Base-by-base conservation (phyloP, 202 grass and related monocot species). In the Panicum hallii region DNA sequence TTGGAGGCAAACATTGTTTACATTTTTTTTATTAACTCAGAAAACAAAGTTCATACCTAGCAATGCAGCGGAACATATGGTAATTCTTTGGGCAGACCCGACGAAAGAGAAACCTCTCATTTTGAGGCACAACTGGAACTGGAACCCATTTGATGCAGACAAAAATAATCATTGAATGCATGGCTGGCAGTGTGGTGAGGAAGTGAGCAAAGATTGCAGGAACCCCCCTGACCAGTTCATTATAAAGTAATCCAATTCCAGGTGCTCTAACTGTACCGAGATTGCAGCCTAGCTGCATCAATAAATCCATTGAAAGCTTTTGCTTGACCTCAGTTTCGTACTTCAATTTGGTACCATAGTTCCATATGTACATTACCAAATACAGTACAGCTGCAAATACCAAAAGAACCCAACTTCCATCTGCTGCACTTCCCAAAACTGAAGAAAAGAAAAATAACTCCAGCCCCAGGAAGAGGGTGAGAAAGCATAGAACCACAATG, bases 161-260 rank as follows among this genome's bases (percentile, higher is more conserved):
- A 90, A 99, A 99, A 84, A 99, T 99, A 47, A 99, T 74, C 93
- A 96, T 96, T 14, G 97, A 99, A 83, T 99, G 93, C 78, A 96
- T 96, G 58, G 97, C 93, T 54, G 93, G 97, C 75, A 99, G 80
- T 78, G 93, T 99, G 42, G 88, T 89, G 48, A 99, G 86, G 77
- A 99, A 99, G n/a, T 96, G 97, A 68, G 93, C 93, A 82, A 99
- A 99, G 67, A 96, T 96, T 81, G 93, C 91, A 86, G 97, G 97
- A 69, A 99, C 90, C 14, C 97, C 97, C 74, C 85, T 92, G 57
- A 94, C 97, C 64, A 99, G 84, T 87, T 99, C 97, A 81, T 96
- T 99, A 52, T 99, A 99, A 74, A 96, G 75, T 67, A 99, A 90
- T 75, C 97, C 97, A 78, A 99, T 94, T 66, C 97, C 97, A 79